These are phyloP conservation scores for Stagonosporopsis cucurbitacearum DNA, from an alignment of 2,329 filamentous ascomycete species.

Conservation along the genomic window DNA sequence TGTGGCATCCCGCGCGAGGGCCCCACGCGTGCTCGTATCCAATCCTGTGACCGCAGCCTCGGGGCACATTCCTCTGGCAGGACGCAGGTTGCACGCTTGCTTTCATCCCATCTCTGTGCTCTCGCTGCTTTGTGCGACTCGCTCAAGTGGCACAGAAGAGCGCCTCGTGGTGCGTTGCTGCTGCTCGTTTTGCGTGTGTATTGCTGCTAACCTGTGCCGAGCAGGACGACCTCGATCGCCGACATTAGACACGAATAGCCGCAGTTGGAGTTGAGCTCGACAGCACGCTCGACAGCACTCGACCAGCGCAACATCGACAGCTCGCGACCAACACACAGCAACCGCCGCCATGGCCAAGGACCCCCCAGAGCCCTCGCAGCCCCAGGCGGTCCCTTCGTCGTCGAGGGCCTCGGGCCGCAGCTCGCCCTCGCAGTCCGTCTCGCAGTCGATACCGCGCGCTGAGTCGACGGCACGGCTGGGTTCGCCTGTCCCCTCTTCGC, in stretches of 20 bases:
- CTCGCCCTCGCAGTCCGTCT: constrained; percentile 32
- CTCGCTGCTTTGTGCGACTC: constrained; percentile 9
- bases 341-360: constrained; percentile 12
- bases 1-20: constrained; percentile 1
- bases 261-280: constrained; percentile 16
- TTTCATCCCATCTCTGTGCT: constrained; percentile 10
- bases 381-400: constrained; percentile 40
- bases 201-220: constrained; percentile 4
- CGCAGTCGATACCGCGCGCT: constrained; percentile 56
- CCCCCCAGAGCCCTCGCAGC: constrained; percentile 29
- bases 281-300: constrained; percentile 11
- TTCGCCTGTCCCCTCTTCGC: constrained; percentile 60
- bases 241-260: constrained; percentile 33
- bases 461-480: constrained; percentile 62
- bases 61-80: constrained; percentile 15
- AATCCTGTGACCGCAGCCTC: constrained; percentile 10
- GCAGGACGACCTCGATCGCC: constrained; percentile 16
- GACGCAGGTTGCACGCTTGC: constrained; percentile 4
- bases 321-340: too few species aligned
- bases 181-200: constrained; percentile 1
- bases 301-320: constrained; percentile 6
- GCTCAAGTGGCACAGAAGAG: constrained; percentile 4
- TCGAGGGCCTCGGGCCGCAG: constrained; percentile 34
- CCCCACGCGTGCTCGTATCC: constrained; percentile 8
- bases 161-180: constrained; percentile 10